These are phyloP conservation scores for Colletotrichum spinosum DNA, from an alignment of 2,329 filamentous ascomycete species.

Conservation along the genomic window DNA sequence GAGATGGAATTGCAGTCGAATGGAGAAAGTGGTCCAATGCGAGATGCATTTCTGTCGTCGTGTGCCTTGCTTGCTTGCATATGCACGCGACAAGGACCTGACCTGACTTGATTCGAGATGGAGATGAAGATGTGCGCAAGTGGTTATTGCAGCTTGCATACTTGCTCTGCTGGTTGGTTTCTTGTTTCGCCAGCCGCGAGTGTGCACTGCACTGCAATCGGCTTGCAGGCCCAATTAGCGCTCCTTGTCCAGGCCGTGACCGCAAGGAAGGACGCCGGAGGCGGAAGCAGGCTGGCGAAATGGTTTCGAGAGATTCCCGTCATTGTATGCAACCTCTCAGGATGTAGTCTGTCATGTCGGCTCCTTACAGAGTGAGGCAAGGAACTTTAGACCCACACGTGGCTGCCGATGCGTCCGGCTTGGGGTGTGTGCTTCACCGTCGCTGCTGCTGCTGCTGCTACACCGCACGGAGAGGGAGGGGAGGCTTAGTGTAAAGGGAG, in stretches of 20 bases:
- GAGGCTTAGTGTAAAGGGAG: background rate
- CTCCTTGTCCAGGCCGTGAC: no score
- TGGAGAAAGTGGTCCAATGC: background rate
- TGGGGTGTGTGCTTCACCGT: background rate
- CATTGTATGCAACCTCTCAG: slow-evolving; percentile 6
- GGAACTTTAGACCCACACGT: background rate
- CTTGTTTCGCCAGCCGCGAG: slow-evolving; percentile 11
- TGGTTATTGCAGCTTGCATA: background rate
- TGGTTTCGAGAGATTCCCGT: slow-evolving; percentile 14
- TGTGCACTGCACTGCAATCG: background rate
- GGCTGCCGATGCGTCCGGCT: slow-evolving; percentile 19
- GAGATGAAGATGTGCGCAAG: background rate
- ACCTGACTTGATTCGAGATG: background rate
- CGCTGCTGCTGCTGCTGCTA: no score
- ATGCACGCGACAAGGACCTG: background rate
- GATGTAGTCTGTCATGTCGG: no score
- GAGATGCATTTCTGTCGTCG: background rate
- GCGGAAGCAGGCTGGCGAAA: background rate
- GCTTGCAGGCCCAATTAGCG: slow-evolving; percentile 10
- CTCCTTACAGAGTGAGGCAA: no score
- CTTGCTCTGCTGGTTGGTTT: slow-evolving; percentile 1
- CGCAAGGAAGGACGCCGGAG: background rate
- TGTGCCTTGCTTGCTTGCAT: slow-evolving; percentile 5
- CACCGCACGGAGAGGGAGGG: background rate
- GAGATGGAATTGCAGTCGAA: background rate